Base-by-base conservation (phyloP, 768 basidiomycete genomes). In the Mycena vulgaris region DNA sequence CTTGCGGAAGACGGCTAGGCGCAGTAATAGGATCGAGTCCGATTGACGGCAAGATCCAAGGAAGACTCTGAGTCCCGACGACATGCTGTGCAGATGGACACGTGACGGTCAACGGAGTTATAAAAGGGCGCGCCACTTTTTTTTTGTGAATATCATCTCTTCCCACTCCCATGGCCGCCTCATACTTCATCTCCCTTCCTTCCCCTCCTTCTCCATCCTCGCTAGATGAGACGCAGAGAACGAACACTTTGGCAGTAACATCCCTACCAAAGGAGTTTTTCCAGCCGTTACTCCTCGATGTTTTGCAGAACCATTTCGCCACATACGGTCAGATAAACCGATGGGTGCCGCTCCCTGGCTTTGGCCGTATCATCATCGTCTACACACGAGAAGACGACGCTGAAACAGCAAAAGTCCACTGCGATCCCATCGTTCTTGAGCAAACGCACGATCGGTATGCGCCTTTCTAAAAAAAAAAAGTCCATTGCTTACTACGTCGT, bases 221-320 rank as follows among this genome's bases (percentile, higher is more conserved):
- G n/a, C 57, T 74, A 17, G 56, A 47, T 23, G 57, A 62, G 65
- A 33, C 62, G 45, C 71, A 77, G 57, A 75, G 76, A 19, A 97
- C 96, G 35, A 99, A 99, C 80, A 94, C 96, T 0, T 84, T 98
- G 33, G 87, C 95, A 45, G 87, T 99, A 56, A 91, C 96, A 2
- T 86, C 89, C 2, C 81, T 99, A 0, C 95, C 96, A 5, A 87
- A 84, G 37, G 82, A 87, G 1, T 95, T 96, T 79, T 97, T 98
- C 83, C 86, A 91, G 39, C 90, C 92, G 8, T 75, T 86, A 0
- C 86, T 93, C 68, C 85, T 96, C 27, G 80, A 87, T 14, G 87
- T 93, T 21, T 84, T 98, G 27, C 86, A 83, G 47, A 81, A 85
- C 25, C 92, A 97, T 77, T 98, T 99, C 77, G 84, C 83, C 4